Percentiles rank a stretch among this genome's conserved stretches.
Conservation (phyloP, 2,329 filamentous ascomycete species). For the Aureobasidium pullulans region DNA sequence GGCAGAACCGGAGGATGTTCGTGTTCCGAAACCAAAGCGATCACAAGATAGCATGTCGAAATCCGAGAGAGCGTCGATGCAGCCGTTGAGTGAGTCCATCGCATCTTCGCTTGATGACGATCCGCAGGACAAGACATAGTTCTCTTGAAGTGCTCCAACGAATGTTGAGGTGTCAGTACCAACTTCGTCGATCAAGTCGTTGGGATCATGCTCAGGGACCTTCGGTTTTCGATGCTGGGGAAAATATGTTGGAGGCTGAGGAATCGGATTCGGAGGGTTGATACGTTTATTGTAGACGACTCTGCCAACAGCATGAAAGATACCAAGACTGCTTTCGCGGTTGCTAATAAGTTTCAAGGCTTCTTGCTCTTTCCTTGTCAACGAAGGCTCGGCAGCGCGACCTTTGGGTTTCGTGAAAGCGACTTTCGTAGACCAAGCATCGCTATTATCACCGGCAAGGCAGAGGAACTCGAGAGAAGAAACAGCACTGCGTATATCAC, state of each 20-base stretch:
- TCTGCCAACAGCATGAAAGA: conserved; percentile 94
- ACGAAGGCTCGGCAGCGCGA: conserved; percentile 44
- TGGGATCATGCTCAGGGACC: conserved; percentile 40
- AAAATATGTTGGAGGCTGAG: conserved; percentile 41
- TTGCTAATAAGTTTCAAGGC: conserved; percentile 75
- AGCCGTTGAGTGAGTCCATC: conserved; percentile 73
- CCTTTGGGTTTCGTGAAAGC: conserved; percentile 61
- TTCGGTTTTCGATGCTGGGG: conserved; percentile 38
- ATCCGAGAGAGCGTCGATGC: conserved; percentile 78
- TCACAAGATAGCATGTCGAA: conserved; percentile 78
- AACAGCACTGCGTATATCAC: conserved; percentile 87
- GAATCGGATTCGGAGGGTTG: conserved; percentile 38
- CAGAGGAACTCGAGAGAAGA: conserved; percentile 90
- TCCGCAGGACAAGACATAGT: conserved; percentile 81
- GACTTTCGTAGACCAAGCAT: conserved; percentile 68
- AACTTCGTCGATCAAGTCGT: conserved; percentile 81
- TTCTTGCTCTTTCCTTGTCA: conserved; percentile 73
- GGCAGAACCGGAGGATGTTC: conserved; percentile 42
- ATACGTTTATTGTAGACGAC: conserved; percentile 93
- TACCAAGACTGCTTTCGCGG: conserved; percentile 80
- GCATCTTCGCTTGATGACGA: conserved; percentile 51
- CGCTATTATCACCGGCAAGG: conserved; percentile 66
- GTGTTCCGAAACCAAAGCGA: conserved; percentile 54
- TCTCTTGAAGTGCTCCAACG: conserved; percentile 84
- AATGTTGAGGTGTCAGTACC: conserved; percentile 90